These are phyloP conservation scores for Trichocomaceae sp. DNA, from an alignment of 2,329 filamentous ascomycete genomes.

Conservation along the genomic window DNA sequence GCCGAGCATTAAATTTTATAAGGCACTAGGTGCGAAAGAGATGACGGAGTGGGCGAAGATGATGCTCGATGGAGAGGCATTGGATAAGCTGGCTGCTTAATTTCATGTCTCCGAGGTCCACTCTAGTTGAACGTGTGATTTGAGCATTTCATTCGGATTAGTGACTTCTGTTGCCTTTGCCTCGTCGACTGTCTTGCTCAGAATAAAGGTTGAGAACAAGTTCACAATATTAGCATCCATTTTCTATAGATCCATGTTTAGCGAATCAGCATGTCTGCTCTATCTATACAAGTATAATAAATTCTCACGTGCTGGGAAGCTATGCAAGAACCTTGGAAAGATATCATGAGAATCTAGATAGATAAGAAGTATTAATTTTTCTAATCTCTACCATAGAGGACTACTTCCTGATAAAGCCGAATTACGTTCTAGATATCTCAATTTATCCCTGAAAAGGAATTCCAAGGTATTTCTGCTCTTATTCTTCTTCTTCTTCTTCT, in stretches of 20 bases:
- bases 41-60: constrained; percentile 47
- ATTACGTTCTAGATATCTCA: neutral
- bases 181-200: no score
- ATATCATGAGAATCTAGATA: constrained; percentile 1
- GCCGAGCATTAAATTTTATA: constrained; percentile 81
- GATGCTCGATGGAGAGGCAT: constrained; percentile 43
- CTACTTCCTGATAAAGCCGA: neutral
- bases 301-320: neutral
- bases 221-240: neutral
- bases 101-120: no score
- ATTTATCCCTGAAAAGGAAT: neutral
- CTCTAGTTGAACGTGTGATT: no score
- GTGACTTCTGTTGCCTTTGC: no score
- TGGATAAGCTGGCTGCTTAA: constrained; percentile 33
- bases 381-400: neutral
- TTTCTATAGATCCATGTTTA: neutral
- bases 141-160: no score
- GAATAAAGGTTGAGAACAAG: neutral
- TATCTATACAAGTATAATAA: neutral
- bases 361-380: neutral
- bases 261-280: neutral
- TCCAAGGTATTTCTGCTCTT: no score
- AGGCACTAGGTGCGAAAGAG: constrained; percentile 38
- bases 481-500: no score
- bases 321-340: neutral